Percentiles rank a stretch among this genome's conserved stretches.
phyloP scores from a whole-genome alignment of 179 eudicot genomes.

The Amaranthus tricolor region DNA sequence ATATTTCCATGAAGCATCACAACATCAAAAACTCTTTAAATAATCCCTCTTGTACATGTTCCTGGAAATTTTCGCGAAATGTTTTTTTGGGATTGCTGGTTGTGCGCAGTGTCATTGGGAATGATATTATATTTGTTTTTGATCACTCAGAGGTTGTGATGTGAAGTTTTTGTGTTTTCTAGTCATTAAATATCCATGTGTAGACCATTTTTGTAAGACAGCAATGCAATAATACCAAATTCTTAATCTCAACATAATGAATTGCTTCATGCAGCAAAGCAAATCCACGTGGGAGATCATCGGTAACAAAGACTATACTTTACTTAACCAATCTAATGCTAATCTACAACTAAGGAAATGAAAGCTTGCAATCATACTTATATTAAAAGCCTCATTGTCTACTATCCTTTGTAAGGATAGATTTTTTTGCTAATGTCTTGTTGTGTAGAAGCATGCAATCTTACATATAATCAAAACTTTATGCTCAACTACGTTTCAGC shows the following conservation, averaged over 20 bases:
- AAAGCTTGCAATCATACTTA: too few relatives aligned
- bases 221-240: too few relatives aligned
- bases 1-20: background rate
- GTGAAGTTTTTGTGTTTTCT: background rate
- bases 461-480: background rate
- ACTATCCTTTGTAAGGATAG: background rate
- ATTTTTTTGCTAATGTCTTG: background rate
- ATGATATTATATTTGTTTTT: background rate
- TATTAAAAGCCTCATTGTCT: background rate
- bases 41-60: background rate
- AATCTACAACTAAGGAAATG: too few relatives aligned
- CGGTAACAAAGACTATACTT: background rate
- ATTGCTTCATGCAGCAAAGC: background rate
- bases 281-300: too few relatives aligned
- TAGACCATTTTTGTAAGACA: too few relatives aligned
- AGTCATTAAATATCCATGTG: background rate
- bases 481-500: background rate
- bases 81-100: background rate
- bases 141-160: background rate
- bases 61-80: too few relatives aligned
- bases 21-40: background rate
- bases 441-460: too few relatives aligned
- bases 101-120: conserved; percentile 3
- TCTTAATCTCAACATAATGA: too few relatives aligned
- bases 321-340: background rate